phyloP scores from a whole-genome alignment of 192 early-diverging fungal species.

The Umbelopsis ramanniana region DNA sequence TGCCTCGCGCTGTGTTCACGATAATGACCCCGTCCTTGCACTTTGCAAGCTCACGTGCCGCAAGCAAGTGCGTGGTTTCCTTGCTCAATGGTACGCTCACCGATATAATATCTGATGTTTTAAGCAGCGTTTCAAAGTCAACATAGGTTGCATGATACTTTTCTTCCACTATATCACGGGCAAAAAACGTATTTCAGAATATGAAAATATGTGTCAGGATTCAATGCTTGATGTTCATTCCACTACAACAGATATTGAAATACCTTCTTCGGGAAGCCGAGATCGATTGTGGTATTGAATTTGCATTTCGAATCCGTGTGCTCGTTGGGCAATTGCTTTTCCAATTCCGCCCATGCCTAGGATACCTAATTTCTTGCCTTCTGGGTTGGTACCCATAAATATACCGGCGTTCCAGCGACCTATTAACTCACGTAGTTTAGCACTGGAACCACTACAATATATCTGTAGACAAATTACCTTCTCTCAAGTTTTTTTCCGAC shows the following conservation, averaged over 20 bases:
- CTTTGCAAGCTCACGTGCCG: constrained; percentile 47
- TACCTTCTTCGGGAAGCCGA: constrained; percentile 46
- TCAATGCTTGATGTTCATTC: neutral
- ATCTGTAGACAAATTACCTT: constrained; percentile 30
- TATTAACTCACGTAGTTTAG: constrained; percentile 4
- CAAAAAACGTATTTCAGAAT: no score
- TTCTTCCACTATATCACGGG: constrained; percentile 39
- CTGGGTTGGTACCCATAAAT: constrained; percentile 43
- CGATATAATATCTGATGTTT: constrained; percentile 54
- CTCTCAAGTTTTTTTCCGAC: constrained; percentile 39
- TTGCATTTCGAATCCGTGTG: constrained; percentile 51
- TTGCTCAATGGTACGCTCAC: constrained; percentile 49
- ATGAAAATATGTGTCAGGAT: neutral
- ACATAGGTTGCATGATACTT: constrained; percentile 48
- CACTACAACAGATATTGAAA: neutral
- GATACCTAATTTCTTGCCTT: constrained; percentile 48
- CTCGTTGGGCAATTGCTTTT: constrained; percentile 54
- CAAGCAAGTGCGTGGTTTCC: constrained; percentile 46
- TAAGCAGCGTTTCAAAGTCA: constrained; percentile 55
- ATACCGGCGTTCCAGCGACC: constrained; percentile 43
- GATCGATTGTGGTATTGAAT: constrained; percentile 53
- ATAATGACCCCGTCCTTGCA: constrained; percentile 55
- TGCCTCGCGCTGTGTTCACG: constrained; percentile 55
- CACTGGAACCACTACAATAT: neutral
- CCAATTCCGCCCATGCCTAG: constrained; percentile 58